Base-by-base conservation (phyloP, 139 green algal species). In the Tetradesmus lagerheimii region DNA sequence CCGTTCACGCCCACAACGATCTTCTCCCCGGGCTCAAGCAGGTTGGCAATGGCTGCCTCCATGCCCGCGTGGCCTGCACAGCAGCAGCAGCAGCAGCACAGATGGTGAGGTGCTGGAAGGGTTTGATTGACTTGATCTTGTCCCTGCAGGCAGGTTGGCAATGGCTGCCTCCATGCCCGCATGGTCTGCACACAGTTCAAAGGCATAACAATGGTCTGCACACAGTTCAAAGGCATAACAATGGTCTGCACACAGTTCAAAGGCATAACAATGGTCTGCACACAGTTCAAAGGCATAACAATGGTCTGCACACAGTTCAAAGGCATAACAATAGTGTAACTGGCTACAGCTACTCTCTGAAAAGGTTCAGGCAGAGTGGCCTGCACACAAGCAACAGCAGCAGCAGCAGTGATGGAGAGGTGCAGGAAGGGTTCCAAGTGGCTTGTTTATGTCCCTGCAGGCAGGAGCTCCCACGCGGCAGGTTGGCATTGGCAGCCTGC, bases 11-110 rank as follows among this genome's bases (percentile, higher is more conserved):
- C 96, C 45, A 98, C 95, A 47, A 97, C 84, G 62, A 97, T 93
- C 64, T 94, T 97, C 84, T 99, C 96, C 3, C 97, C 97, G 29
- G 97, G 96, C 94, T 99, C 97, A 57, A 99, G 90, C 77, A 98
- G 91, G 93, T 99, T 98, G 67, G 96, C 95, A 79, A 99, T 97
- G 66, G 90, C 91, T 4, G 96, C 95, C 91, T 99, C 97, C 97
- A 99, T 99, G 89, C 96, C 97, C 5, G 76, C 76, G 1, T 45
- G 37, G 16, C 35, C 35, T 53, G 76, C 76, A 82, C 74, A 45
- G 34, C 74, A 47, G 27, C 23, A 8, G 3, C 31, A 80, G 34
- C 71, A 80, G 12, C 25, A 41, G 74, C n/a, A n/a, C n/a, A n/a
- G n/a, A n/a, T n/a, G n/a, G n/a, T n/a, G n/a, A n/a, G n/a, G n/a